Conservation (phyloP, 495 filamentous ascomycete genomes). For the Trichocladium antarcticum region DNA sequence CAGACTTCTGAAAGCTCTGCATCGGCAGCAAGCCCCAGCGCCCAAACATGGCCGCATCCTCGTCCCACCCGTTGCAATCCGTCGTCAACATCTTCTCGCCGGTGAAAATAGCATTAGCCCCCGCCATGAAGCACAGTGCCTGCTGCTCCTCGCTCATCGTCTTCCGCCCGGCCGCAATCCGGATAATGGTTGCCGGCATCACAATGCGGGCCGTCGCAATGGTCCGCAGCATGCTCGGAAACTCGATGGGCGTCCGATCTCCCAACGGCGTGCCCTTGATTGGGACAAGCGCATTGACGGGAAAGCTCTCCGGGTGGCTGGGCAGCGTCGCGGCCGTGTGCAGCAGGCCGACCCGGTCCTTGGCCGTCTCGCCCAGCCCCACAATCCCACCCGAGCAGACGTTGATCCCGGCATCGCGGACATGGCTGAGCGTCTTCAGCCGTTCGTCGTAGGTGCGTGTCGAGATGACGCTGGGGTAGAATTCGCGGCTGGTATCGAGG, state of each 20-base stretch:
- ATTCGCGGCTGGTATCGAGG: slow-evolving; percentile 74
- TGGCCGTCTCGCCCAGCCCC: slow-evolving; percentile 61
- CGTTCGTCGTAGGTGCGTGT: slow-evolving; percentile 77
- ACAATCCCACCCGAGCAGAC: slow-evolving; percentile 79
- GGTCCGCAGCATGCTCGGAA: slow-evolving; percentile 60
- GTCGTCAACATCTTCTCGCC: slow-evolving; percentile 90
- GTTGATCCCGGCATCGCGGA: slow-evolving; percentile 71
- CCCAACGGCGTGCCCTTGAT: slow-evolving; percentile 77
- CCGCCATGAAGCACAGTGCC: slow-evolving; percentile 70
- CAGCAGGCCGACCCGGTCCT: slow-evolving; percentile 67
- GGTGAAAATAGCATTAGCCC: slow-evolving; percentile 81
- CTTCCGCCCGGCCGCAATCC: slow-evolving; percentile 68
- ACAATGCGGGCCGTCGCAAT: slow-evolving; percentile 68
- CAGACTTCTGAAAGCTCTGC: slow-evolving; percentile 32
- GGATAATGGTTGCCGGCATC: slow-evolving; percentile 69
- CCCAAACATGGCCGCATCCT: slow-evolving; percentile 69
- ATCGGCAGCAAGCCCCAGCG: slow-evolving; percentile 60
- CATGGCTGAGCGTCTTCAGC: slow-evolving; percentile 58
- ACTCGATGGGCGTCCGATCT: slow-evolving; percentile 55
- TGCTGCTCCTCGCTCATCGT: slow-evolving; percentile 74
- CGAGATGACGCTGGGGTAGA: slow-evolving; percentile 71
- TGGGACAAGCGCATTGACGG: slow-evolving; percentile 74
- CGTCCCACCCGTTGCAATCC: slow-evolving; percentile 77
- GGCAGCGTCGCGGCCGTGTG: slow-evolving; percentile 67
- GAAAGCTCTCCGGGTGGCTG: slow-evolving; percentile 70